Base-by-base conservation (phyloP, 192 early-diverging fungal species). In the Linnemannia zychae region DNA sequence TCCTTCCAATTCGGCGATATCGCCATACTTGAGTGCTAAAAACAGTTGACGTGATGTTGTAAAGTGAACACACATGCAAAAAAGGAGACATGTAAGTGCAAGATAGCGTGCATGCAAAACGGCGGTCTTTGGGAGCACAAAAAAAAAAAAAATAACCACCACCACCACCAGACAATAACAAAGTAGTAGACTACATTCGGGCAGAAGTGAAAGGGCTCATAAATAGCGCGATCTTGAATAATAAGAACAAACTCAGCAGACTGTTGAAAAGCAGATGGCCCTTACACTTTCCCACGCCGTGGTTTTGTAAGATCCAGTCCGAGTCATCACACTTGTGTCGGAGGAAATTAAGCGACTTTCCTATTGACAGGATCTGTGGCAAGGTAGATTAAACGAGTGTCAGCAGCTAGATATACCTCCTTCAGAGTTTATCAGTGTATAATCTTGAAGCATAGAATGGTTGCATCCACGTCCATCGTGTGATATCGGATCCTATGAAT, bases 1-100 rank as follows among this genome's bases (percentile, higher is more conserved):
- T 28, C 88, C 83, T 81, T 97, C 97, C 15, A 98, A 84, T 0
- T 89, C 89, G 40, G 89, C 86, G n/a, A 93, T 84, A 60, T 97
- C 93, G 31, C 91, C 94, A 80, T 95, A 96, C 46, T 86, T 87
- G 31, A 96, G 87, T 2, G 87, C 92, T 81, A 67, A 66, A 44
- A 63, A 33, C 28, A 63, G 57, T 63, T 63, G n/a, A 24, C 18
- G 36, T 17, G 36, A 24, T 46, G 24, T 46, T 46, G 6, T 46
- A 71, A 71, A 28, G 67, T 36, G 69, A 48, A 28, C 44, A 22
- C 33, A 63, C 18, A 37, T 17, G 20, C 0, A 79, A 67, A 74
- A 63, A 37, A 40, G 48, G 40, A 20, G 48, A 52, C 20, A 46
- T 66, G 20, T 82, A 50, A 52, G 67, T 68, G 28, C 28, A 63